Evolutionary conservation across 306 rosid genomes (phyloP).

Genomic region (Crataegus laevigata): DNA sequence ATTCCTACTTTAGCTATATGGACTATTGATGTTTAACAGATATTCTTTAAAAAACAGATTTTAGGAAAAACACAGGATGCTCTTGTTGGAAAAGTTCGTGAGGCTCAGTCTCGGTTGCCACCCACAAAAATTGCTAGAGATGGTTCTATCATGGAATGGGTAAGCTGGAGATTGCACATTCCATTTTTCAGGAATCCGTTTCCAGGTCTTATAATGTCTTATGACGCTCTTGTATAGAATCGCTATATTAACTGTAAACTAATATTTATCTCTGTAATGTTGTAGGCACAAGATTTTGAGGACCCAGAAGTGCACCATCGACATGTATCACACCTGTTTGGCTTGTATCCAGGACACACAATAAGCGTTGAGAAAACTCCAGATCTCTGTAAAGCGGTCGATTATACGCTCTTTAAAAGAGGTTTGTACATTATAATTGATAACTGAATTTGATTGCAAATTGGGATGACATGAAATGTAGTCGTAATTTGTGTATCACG

Average conservation of each 20-base stretch:
- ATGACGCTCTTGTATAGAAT: constrained; percentile 1
- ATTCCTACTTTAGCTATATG: neutral
- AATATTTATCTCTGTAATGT: constrained; percentile 5
- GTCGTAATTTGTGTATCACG: neutral
- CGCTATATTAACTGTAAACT: constrained; percentile 3
- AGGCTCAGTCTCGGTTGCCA: constrained; percentile 59
- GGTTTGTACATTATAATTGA: constrained; percentile 31
- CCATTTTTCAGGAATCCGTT: neutral
- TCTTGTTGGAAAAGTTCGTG: constrained; percentile 38
- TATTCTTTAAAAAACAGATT: constrained; percentile 39
- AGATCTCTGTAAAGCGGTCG: constrained; percentile 70
- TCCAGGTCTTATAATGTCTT: constrained; percentile 3
- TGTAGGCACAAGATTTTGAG: constrained; percentile 76
- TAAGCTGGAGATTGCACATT: constrained; percentile 25
- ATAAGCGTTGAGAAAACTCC: constrained; percentile 63
- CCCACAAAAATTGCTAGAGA: constrained; percentile 72
- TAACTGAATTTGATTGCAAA: neutral
- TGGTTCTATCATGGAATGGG: constrained; percentile 97
- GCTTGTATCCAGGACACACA: constrained; percentile 88
- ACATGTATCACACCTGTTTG: constrained; percentile 78
- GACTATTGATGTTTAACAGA: neutral
- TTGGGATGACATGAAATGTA: neutral
- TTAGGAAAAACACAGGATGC: constrained; percentile 64
- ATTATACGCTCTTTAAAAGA: constrained; percentile 61
- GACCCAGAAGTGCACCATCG: constrained; percentile 82